Evolutionary conservation across 1,139 yeast genomes (phyloP).

Genomic region (Hemisphaericaspora xylofermentans): DNA sequence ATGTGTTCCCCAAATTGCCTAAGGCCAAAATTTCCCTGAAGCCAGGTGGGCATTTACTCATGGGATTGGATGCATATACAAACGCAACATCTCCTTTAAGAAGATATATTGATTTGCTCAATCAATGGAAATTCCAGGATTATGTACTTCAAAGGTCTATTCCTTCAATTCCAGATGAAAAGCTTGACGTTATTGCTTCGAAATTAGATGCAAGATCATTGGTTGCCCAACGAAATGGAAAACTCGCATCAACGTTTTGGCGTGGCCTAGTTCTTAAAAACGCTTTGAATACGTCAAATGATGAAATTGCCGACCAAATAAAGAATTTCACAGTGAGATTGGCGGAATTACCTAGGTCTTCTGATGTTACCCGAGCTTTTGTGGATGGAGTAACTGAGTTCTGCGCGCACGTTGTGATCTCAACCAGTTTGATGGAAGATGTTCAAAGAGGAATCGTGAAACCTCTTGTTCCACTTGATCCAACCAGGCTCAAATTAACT

Average conservation of each 20-base stretch:
- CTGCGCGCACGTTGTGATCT: slow-evolving; percentile 25
- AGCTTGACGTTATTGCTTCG: slow-evolving; percentile 7
- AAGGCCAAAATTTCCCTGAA: slow-evolving; percentile 34
- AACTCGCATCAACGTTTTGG: slow-evolving; percentile 29
- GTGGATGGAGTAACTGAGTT: slow-evolving; percentile 29
- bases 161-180: slow-evolving; percentile 6
- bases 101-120: slow-evolving; percentile 77
- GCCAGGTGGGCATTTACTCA: slow-evolving; percentile 53
- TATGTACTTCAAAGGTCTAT: slow-evolving; percentile 14
- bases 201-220: slow-evolving; percentile 7
- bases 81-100: slow-evolving; percentile 90
- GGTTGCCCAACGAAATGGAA: neutral
- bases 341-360: slow-evolving; percentile 21
- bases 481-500: slow-evolving; percentile 19
- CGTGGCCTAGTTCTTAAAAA: slow-evolving; percentile 35
- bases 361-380: slow-evolving; percentile 23
- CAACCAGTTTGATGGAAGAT: slow-evolving; percentile 19
- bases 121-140: slow-evolving; percentile 59
- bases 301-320: slow-evolving; percentile 1
- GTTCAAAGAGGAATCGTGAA: slow-evolving; percentile 20
- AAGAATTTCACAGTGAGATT: neutral
- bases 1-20: slow-evolving; percentile 20
- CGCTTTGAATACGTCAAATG: slow-evolving; percentile 21
- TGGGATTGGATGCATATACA: slow-evolving; percentile 65
- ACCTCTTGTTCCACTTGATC: slow-evolving; percentile 25